Conservation (phyloP, 2,329 filamentous ascomycete species). For the Helminthosporium solani region DNA sequence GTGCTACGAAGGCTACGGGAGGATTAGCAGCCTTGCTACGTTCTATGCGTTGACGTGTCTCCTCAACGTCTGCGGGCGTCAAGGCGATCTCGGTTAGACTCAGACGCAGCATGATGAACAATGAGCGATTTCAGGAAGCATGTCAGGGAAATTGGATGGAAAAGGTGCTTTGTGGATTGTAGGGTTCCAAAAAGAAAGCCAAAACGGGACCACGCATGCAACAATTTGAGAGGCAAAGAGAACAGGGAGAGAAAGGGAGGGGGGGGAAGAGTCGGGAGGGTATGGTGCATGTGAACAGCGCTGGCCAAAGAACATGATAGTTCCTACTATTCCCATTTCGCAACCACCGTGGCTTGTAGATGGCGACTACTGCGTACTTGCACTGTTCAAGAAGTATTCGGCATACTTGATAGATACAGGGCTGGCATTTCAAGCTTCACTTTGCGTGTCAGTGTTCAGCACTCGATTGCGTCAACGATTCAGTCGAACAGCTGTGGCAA, state of each 20-base stretch:
- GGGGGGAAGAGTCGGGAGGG: neutral
- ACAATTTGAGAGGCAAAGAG: neutral
- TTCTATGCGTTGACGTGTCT: constrained; percentile 35
- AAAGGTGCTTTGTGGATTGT: neutral
- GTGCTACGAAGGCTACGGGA: constrained; percentile 5
- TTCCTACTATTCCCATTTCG: neutral
- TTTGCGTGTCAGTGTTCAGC: too few species aligned
- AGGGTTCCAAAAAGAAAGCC: constrained; percentile 9
- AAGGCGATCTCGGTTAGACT: constrained; percentile 40
- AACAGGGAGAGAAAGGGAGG: neutral
- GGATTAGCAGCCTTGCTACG: constrained; percentile 20
- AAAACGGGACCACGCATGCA: constrained; percentile 9
- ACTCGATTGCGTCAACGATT: too few species aligned
- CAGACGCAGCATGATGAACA: constrained; percentile 35
- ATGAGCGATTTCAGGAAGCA: constrained; percentile 1
- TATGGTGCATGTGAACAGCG: neutral
- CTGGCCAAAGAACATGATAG: neutral
- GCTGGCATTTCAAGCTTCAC: too few species aligned
- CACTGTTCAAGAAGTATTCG: too few species aligned
- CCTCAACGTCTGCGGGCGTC: constrained; percentile 40
- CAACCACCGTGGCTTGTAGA: neutral
- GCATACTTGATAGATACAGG: too few species aligned
- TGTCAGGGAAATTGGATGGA: neutral
- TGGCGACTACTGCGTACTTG: too few species aligned
- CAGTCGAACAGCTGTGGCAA: too few species aligned